Base-by-base conservation (phyloP, 768 basidiomycete genomes). In the Suillus spraguei region DNA sequence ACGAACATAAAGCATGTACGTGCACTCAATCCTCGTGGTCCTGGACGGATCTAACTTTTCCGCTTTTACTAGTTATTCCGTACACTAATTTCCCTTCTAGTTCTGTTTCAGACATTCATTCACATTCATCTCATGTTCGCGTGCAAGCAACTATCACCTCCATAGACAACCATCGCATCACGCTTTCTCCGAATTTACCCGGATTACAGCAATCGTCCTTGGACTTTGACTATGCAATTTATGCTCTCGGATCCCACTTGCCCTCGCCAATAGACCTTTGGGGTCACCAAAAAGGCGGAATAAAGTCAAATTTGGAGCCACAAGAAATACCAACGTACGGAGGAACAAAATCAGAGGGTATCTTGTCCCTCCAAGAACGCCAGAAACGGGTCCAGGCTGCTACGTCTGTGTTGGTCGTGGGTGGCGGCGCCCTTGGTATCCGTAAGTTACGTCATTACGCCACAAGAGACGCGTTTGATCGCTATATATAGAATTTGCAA, bases 341-440 rank as follows among this genome's bases (percentile, higher is more conserved):
- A 10, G 86, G 86, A 4, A 76, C 69, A 60, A 88, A 87, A 70
- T 24, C 69, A 0, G 83, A 83, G 62, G 82, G 81, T 0, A 76
- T 87, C 17, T 75, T 72, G 2, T 87, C 84, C 80, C 75, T 89
- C 49, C 77, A 76, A 64, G 71, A 75, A n/a, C 79, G 80, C 61
- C 88, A 89, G 68, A 70, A 71, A 38, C 71, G 76, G 4, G 78
- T 91, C 56, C 74, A 81, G 60, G 73, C 70, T 3, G 80, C 87
- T 0, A 74, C 71, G 1, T 83, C 80, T 47, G 79, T 92, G 4
- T 80, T 91, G 8, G 81, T 91, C 16, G 82, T 91, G 3, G 90
- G 91, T 2, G 90, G 88, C 13, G 90, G 91, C 0, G 87, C 90
- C 1, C 81, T 91, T 10, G 90, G 90, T 4, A 85, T 91, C 33